These are phyloP conservation scores for Ustilago bromivora DNA, from an alignment of 1,284 basidiomycete genomes.

Conservation along the genomic window DNA sequence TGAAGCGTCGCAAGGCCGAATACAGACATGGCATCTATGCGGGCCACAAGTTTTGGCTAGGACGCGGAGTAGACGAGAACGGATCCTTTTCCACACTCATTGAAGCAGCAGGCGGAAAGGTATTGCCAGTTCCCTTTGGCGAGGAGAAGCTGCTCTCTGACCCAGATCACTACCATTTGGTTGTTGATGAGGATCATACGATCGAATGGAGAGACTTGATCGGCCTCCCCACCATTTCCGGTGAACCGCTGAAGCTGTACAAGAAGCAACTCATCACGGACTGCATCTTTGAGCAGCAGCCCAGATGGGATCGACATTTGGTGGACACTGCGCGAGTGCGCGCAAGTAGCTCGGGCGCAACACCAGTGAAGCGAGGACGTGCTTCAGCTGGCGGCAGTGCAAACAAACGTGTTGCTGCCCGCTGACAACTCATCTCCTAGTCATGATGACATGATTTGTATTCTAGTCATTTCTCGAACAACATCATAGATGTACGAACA, in stretches of 20 bases:
- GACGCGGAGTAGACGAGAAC: conserved; percentile 37
- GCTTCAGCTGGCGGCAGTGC: conserved; percentile 2
- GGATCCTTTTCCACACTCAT: conserved; percentile 33
- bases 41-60: conserved; percentile 45
- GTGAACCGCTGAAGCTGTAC: conserved; percentile 33
- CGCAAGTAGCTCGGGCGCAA: conserved; percentile 5
- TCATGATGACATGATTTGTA: not conserved
- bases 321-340: conserved; percentile 11
- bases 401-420: conserved; percentile 12
- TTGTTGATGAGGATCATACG: conserved; percentile 31
- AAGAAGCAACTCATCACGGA: conserved; percentile 41
- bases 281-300: conserved; percentile 41
- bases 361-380: conserved; percentile 25
- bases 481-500: not conserved
- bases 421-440: not conserved
- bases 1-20: conserved; percentile 21
- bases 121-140: conserved; percentile 22
- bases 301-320: conserved; percentile 36
- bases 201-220: conserved; percentile 32
- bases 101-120: conserved; percentile 32
- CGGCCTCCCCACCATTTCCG: conserved; percentile 13
- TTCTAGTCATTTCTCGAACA: not conserved
- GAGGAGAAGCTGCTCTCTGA: conserved; percentile 31
- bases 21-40: conserved; percentile 31
- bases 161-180: conserved; percentile 32